A percentile compares a stretch with the other conserved stretches of the same genome.
These are phyloP conservation scores for Phlebiopsis gigantea DNA, from an alignment of 768 basidiomycete species.

Conservation along the genomic window DNA sequence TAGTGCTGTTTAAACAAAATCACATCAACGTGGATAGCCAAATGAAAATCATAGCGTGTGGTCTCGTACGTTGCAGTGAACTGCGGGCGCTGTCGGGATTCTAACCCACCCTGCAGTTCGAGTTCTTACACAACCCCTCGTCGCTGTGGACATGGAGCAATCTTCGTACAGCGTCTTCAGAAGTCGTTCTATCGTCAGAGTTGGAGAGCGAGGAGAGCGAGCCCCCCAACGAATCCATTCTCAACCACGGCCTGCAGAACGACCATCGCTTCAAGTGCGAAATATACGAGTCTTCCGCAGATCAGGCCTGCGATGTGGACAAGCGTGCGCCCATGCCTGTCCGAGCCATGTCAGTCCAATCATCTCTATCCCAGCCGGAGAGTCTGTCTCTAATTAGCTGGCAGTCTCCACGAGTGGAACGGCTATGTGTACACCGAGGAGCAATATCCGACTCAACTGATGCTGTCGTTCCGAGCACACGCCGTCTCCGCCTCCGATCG, in stretches of 20 bases:
- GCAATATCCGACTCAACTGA: slow-evolving; percentile 11
- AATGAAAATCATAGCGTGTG: slow-evolving; percentile 20
- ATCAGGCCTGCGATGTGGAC: not conserved
- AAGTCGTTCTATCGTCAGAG: not conserved
- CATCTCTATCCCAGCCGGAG: not conserved
- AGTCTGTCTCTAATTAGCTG: not conserved
- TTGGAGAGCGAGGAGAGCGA: not conserved
- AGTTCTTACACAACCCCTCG: slow-evolving; percentile 11
- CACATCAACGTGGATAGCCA: slow-evolving; percentile 13
- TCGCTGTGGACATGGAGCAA: slow-evolving; percentile 12
- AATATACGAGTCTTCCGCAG: slow-evolving; percentile 6
- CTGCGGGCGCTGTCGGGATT: not conserved
- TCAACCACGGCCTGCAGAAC: slow-evolving; percentile 10
- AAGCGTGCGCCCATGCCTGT: slow-evolving; percentile 9
- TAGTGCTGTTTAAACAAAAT: slow-evolving; percentile 13
- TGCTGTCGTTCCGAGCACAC: slow-evolving; percentile 10
- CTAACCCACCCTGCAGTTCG: slow-evolving; percentile 6
- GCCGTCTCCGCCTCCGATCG: slow-evolving; percentile 9
- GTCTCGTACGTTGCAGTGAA: slow-evolving; percentile 17
- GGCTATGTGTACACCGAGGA: slow-evolving; percentile 12
- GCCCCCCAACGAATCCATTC: not conserved
- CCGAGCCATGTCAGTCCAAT: slow-evolving; percentile 9
- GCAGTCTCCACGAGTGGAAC: slow-evolving; percentile 12
- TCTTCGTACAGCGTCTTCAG: not conserved
- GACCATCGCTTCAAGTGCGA: slow-evolving; percentile 12